Evolutionary conservation across 176 grass and related monocot genomes (phyloP).

Genomic region (Oryza meyeriana): DNA sequence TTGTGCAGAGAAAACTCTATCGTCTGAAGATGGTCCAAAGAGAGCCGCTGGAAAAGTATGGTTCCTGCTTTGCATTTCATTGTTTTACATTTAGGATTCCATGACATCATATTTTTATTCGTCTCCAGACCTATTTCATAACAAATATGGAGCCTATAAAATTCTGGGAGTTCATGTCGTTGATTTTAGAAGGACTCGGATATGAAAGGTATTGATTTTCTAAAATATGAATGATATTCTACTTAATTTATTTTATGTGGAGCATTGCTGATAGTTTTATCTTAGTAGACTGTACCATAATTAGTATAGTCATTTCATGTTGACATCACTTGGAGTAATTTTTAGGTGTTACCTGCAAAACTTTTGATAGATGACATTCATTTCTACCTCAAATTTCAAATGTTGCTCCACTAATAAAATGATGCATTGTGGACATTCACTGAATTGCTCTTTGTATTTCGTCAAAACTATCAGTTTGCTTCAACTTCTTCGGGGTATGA

Average conservation of each 20-base stretch:
- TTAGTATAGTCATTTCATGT: neutral
- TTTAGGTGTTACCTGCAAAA: neutral
- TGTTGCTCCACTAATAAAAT: neutral
- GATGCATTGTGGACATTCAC: neutral
- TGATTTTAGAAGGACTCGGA: slow-evolving; percentile 95
- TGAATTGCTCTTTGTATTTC: neutral
- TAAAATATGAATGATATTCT: neutral
- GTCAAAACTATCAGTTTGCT: neutral
- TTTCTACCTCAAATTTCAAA: neutral
- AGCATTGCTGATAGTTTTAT: slow-evolving; percentile 13
- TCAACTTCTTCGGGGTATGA: neutral
- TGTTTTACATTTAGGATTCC: neutral
- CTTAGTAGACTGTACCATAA: neutral
- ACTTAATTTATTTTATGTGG: neutral
- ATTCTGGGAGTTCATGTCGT: slow-evolving; percentile 98
- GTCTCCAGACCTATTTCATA: slow-evolving; percentile 84
- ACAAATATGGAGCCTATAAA: slow-evolving; percentile 95
- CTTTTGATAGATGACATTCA: neutral
- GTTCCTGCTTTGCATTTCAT: slow-evolving; percentile 8
- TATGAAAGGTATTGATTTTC: slow-evolving; percentile 76
- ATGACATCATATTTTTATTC: slow-evolving; percentile 20
- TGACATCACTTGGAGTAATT: neutral
- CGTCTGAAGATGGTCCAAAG: slow-evolving; percentile 69
- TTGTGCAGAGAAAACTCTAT: slow-evolving; percentile 87
- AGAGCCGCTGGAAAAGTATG: slow-evolving; percentile 89